Evolutionary conservation across 108 stramenopile genomes (phyloP), one percentile per base, ranked within the genome.

Genomic region (Pseudonitzschia pungens): DNA sequence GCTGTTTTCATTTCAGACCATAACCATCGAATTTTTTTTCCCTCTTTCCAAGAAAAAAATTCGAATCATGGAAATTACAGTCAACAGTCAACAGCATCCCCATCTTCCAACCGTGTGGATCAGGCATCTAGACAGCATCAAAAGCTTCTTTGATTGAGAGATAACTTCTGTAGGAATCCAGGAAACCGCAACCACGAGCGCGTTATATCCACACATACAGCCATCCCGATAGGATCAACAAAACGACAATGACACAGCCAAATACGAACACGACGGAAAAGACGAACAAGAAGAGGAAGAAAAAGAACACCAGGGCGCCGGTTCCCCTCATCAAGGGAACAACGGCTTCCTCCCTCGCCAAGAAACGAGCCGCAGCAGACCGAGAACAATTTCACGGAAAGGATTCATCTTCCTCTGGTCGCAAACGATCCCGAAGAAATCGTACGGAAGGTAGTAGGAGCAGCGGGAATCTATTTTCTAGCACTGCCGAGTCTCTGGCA

Each of bases 271-370:
- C 53, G 24, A 54, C 53, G 53, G 8, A 21, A 54, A n/a, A n/a
- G n/a, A 54, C 53, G 24, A 54, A 54, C n/a, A 62, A 40, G 20
- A 67, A 67, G 21, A 65, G 42, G 64, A 65, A 41, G 64, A 67
- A 67, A 21, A 67, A 67, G 44, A 44, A 67, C 6, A 50, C 12
- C 0, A 67, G 26, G 18, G 29, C 21, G 8, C 26, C 66, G 2
- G 50, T 67, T 45, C 66, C 66, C 21, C 24, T 67, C 24, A n/a
- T 67, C 28, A 48, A 67, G 44, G 44, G 44, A 43, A 21, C 40
- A 21, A 48, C 66, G 4, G 66, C 66, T 12, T 7, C 66, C 28
- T 67, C 66, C 24, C 44, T 67, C 26, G 66, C 40, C n/a, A 67
- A 48, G 66, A 40, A 48, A 12, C 45, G 45, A 12, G 45, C 45